Base-by-base conservation (phyloP, 2,329 filamentous ascomycete genomes). In the Penicillium sp. region DNA sequence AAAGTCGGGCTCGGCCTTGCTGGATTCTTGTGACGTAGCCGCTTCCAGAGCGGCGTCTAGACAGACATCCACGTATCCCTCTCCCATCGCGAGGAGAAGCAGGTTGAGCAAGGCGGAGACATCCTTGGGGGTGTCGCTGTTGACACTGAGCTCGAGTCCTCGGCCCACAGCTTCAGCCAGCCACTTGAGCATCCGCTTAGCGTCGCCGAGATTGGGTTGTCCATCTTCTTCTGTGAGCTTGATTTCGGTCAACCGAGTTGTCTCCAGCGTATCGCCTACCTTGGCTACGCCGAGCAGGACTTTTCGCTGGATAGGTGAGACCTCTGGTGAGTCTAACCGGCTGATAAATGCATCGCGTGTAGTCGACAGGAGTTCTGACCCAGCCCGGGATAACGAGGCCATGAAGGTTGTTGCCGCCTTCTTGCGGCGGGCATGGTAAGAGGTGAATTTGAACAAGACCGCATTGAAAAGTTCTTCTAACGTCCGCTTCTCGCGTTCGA, bases 171-270 rank as follows among this genome's bases (percentile, higher is more conserved):
- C 91, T 77, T 99, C 94, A 3, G 94, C 94, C 39, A 99, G 79
- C 94, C 94, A 99, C 70, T 90, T 95, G 57, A 99, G 82, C 92
- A 99, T 99, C 54, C 94, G 85, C 76, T 97, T 97, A n/a, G 92
- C 90, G 70, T 89, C 91, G n/a, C 85, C 80, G 5, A 95, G 80
- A 62, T 87, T 93, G 27, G 97, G 78, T 54, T 86, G 81, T 34
- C 94, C 94, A 67, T 99, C 93, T 68, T 93, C 86, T 56, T 97
- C 94, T 0, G 88, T 87, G 32, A 97, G 89, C 69, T 96, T 92
- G 55, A 96, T 91, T 50, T 96, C 92, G 62, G 89, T 88, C 72
- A 90, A 89, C 66, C 88, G 86, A 25, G 71, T 68, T 60, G 83
- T 85, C 58, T 87, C 86, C 3, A 62, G 65, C 47, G 89, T 85